Evolutionary conservation across 805 yeast species (phyloP), one percentile per base, ranked within the genome.

Genomic region (Cyberlindnera maclurae): DNA sequence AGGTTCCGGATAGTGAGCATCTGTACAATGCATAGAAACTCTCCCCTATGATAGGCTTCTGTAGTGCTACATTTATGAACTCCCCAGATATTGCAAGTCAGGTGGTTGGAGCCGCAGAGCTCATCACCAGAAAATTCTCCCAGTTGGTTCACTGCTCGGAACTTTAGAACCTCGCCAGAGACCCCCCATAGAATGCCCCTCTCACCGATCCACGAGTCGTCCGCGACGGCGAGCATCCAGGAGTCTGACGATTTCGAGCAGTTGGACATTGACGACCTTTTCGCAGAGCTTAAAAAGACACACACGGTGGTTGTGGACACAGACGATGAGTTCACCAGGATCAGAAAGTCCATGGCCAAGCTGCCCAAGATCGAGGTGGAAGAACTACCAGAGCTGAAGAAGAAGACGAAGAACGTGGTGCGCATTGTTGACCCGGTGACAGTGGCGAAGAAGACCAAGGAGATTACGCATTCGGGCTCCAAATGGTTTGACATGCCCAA

Each of bases 401-500:
- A 29, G 44, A 39, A 34, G 22, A 29, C 10, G 9, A 48, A 31
- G 11, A 47, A 51, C 43, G 35, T 51, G 13, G 40, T 44, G n/a
- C 62, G 59, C 28, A 63, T 73, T n/a, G 64, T 70, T 39, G 81
- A 75, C 46, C 74, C 79, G 11, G 69, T 69, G 16, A 43, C 46
- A 13, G 49, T 46, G 8, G 27, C 36, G 42, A 60, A 28, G 16
- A 37, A 40, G 41, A 27, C 32, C 4, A 40, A 41, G 32, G 46
- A 40, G 27, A 39, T 39, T 15, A 33, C 46, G 28, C 26, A 48
- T 26, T 58, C 79, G 1, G 87, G 86, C 1, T 58, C 62, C 24
- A 66, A 77, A 44, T 89, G 97, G 97, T 89, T 86, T 52, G 70
- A 77, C 37, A 68, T 89, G 72, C 86, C 87, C 24, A 79, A 76